Evolutionary conservation across 2,329 filamentous ascomycete genomes (phyloP), one percentile per base, ranked within the genome.

Genomic region (Gaeumannomyces sp.): DNA sequence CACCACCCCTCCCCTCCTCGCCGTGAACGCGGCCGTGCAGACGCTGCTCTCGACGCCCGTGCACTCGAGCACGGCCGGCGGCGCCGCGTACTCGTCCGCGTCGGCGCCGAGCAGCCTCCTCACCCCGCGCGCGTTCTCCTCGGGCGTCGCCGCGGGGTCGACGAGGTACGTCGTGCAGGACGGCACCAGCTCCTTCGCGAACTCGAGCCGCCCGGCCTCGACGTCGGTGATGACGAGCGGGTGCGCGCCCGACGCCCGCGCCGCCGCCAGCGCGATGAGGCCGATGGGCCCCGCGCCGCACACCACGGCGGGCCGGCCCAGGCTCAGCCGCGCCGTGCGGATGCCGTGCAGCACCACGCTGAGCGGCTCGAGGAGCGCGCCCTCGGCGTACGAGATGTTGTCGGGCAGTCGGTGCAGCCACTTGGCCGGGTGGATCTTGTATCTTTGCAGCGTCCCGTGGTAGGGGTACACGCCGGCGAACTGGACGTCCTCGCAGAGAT

Each of bases 221-320:
- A 89, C 73, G 68, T 90, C 87, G 0, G 86, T 89, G 64, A 89
- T 83, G 31, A 88, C 83, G 14, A 89, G 75, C 0, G 86, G 87
- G 71, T 87, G 81, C 1, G 86, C 86, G 0, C 86, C 87, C 0
- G 84, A 87, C 0, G 86, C 86, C 45, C 83, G 79, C 2, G 85
- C 85, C 0, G 81, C 81, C 1, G 84, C 81, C 67, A 86, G 73
- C 22, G 85, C 77, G 64, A 87, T 80, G 14, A 89, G 78, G 0
- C 87, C 86, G 64, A 89, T 88, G 1, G 86, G 86, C 0, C 86
- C 86, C 14, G 86, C 86, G 29, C 87, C 86, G 67, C 83, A 88
- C 59, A 89, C 76, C 0, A 88, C 76, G 1, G 80, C 80, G 7
- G 81, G 81, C 1, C 79, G 79, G 27, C 87, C 86, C 7, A 89